These are phyloP conservation scores for Verticillium tricorpus DNA, from an alignment of 2,329 filamentous ascomycete species.

Conservation along the genomic window DNA sequence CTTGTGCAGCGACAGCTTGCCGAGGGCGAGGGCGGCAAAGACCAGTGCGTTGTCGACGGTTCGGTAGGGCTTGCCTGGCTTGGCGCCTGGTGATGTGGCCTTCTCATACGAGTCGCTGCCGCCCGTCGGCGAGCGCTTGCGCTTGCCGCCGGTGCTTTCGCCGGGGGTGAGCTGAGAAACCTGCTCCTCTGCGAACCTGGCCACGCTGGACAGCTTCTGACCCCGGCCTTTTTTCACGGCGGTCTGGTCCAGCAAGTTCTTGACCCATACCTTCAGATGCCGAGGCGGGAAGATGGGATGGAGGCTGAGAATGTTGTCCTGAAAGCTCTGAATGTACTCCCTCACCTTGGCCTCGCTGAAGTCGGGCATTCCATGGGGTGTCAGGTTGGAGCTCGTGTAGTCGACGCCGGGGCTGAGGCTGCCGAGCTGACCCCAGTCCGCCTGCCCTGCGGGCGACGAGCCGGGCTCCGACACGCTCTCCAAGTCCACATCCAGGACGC, in stretches of 20 bases:
- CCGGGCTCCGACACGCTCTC: slow-evolving; percentile 44
- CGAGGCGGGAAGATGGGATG: slow-evolving; percentile 56
- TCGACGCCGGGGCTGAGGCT: slow-evolving; percentile 38
- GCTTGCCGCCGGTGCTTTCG: slow-evolving; percentile 30
- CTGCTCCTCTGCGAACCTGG: slow-evolving; percentile 27
- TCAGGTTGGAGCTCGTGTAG: slow-evolving; percentile 32
- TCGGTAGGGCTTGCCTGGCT: slow-evolving; percentile 50
- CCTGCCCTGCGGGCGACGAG: slow-evolving; percentile 48
- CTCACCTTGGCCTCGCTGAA: slow-evolving; percentile 46
- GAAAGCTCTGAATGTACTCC: slow-evolving; percentile 52
- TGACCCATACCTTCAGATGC: slow-evolving; percentile 48
- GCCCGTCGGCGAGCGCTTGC: slow-evolving; percentile 47
- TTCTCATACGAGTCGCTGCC: slow-evolving; percentile 11
- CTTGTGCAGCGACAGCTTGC: slow-evolving; percentile 67
- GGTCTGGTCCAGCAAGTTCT: slow-evolving; percentile 45
- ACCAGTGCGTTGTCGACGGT: slow-evolving; percentile 79
- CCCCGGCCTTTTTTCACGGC: slow-evolving; percentile 19
- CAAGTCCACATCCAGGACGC: slow-evolving; percentile 35
- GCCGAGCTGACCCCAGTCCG: slow-evolving; percentile 57
- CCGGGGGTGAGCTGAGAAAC: background rate
- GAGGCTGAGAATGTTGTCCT: slow-evolving; percentile 59
- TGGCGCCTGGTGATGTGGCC: slow-evolving; percentile 16
- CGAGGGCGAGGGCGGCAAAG: slow-evolving; percentile 77
- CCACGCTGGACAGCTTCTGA: slow-evolving; percentile 11
- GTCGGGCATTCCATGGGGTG: slow-evolving; percentile 47